Evolutionary conservation across 2,329 filamentous ascomycete species (phyloP), one percentile per base, ranked within the genome.

Genomic region (Trichoderma polysporum): DNA sequence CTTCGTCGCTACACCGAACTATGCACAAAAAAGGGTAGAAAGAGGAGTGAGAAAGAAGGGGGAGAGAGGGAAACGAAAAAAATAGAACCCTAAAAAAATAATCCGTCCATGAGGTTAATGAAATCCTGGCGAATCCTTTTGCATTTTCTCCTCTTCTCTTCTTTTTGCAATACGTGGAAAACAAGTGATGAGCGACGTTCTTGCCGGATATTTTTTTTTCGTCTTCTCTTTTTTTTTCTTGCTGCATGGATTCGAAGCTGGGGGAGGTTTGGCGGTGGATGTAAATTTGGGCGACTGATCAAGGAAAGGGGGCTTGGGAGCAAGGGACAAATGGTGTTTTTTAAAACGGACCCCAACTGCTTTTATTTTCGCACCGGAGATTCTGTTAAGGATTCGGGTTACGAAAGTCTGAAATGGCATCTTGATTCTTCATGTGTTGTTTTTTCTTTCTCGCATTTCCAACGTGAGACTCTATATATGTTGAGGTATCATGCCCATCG

Each of bases 251-350:
- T 58, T 58, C 41, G 62, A 66, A 41, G 52, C 25, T 49, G 62
- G 33, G 25, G 53, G 41, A 10, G 19, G 39, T 19, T n/a, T 49
- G 53, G 52, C 53, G 66, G 60, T 47, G 60, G 66, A 64, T 64
- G 66, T 67, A 64, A 63, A 67, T 47, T 56, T 62, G 52, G 69
- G 53, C 56, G 71, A 66, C 68, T 57, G 45, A 69, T 53, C 47
- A 63, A 53, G 59, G 59, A 49, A 53, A 41, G 33, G 69, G 58
- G 73, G 74, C 71, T 73, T 45, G 41, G 76, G 74, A 76, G 76
- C 76, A 77, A 76, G 74, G 75, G 74, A 69, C 72, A 64, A 64
- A 72, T 69, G 75, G 75, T 77, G 74, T 77, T 77, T 75, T 60
- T 75, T 69, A 70, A 72, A 71, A 64, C 27, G 54, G 33, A 54